Conservation (phyloP, 1,284 basidiomycete species). For the Apiotrichum montevideense region DNA sequence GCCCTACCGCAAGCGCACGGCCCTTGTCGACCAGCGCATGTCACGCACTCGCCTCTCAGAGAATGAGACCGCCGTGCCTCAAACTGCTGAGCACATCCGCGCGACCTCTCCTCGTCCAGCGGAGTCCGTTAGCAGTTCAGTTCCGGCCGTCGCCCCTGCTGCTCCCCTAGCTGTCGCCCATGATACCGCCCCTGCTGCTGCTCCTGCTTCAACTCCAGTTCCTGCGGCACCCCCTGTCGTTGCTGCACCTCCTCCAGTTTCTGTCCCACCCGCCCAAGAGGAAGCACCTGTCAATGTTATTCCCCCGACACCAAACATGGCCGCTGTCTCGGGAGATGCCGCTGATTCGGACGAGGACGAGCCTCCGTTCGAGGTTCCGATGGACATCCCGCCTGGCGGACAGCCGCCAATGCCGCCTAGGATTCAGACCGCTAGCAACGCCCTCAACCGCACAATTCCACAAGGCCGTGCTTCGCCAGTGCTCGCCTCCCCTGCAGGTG, state of each 20-base stretch:
- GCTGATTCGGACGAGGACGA: constrained; percentile 5
- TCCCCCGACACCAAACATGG: constrained; percentile 14
- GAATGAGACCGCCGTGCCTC: constrained; percentile 42
- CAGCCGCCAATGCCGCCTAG: neutral
- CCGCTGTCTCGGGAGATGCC: constrained; percentile 8
- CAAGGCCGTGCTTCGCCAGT: neutral
- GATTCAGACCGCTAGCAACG: neutral
- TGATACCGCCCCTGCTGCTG: constrained; percentile 19
- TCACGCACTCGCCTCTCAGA: constrained; percentile 52
- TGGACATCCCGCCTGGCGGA: neutral
- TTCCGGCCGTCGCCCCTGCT: constrained; percentile 28
- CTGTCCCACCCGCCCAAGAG: too few relatives aligned
- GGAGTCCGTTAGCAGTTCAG: neutral
- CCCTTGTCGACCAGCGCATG: constrained; percentile 79
- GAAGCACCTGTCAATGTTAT: neutral
- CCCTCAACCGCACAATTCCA: constrained; percentile 22
- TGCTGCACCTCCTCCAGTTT: too few relatives aligned
- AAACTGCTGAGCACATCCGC: constrained; percentile 46
- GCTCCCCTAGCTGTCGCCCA: constrained; percentile 49
- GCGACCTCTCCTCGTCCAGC: constrained; percentile 6
- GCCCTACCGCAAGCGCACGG: constrained; percentile 77
- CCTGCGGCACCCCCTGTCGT: too few relatives aligned
- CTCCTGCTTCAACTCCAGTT: neutral
- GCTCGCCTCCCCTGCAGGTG: constrained; percentile 11
- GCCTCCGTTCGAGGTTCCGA: neutral